These are phyloP conservation scores for Yarrowia yakushimensis DNA, from an alignment of 805 yeast genomes.

Conservation along the genomic window DNA sequence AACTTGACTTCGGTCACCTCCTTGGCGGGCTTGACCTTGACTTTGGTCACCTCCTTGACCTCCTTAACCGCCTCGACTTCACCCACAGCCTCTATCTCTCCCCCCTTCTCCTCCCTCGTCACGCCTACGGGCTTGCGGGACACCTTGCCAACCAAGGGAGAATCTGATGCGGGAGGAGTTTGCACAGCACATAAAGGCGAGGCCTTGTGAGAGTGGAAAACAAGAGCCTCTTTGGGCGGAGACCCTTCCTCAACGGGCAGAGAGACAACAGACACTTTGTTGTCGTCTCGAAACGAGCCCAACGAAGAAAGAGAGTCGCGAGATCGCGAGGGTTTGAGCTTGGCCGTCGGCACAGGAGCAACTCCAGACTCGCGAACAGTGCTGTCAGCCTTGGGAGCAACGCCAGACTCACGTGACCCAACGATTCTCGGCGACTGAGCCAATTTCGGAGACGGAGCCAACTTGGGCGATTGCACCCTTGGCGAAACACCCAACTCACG, in stretches of 20 bases:
- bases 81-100: too few relatives aligned
- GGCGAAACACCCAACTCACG: not conserved
- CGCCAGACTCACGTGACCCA: not conserved
- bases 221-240: conserved; percentile 11
- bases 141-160: conserved; percentile 4
- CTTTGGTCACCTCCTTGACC: not conserved
- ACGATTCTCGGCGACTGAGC: too few relatives aligned
- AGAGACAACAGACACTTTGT: conserved; percentile 6
- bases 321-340: too few relatives aligned
- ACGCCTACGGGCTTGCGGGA: conserved; percentile 15
- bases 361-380: not conserved
- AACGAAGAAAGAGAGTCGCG: not conserved
- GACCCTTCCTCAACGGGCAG: conserved; percentile 15
- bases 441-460: not conserved
- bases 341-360: not conserved
- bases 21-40: too few relatives aligned
- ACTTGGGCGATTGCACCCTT: not conserved
- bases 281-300: conserved; percentile 5
- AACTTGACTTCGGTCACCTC: too few relatives aligned
- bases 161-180: conserved; percentile 22
- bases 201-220: conserved; percentile 17
- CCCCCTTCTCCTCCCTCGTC: not conserved
- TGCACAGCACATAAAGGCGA: conserved; percentile 21
- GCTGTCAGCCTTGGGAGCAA: not conserved
- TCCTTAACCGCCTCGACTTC: not conserved